phyloP scores from a whole-genome alignment of 306 rosid species.

The Malus sylvestris region DNA sequence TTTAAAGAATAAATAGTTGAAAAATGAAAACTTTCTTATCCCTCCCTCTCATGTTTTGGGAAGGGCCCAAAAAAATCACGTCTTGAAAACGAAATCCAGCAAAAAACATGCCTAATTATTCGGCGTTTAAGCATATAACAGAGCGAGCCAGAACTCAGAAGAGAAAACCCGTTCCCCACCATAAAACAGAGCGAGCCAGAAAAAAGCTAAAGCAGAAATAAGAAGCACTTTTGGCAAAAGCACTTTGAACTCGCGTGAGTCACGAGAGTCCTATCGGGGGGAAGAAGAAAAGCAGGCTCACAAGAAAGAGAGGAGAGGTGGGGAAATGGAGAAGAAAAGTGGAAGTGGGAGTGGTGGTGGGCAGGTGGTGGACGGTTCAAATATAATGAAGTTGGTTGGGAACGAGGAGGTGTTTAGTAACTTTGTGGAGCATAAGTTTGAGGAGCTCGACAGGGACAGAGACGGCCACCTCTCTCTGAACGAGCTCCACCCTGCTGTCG shows the following conservation, averaged over 20 bases:
- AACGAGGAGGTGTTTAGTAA: slow-evolving; percentile 61
- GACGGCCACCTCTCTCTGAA: slow-evolving; percentile 82
- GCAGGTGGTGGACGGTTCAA: slow-evolving; percentile 85
- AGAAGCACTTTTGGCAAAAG: not conserved
- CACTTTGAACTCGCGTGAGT: slow-evolving; percentile 26
- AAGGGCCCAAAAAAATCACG: not conserved
- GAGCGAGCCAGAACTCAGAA: not conserved
- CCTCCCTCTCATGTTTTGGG: not conserved
- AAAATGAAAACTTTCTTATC: not conserved
- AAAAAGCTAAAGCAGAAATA: not conserved
- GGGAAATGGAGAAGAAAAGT: slow-evolving; percentile 34
- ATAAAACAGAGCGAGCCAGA: not conserved
- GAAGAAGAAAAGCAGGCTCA: slow-evolving; percentile 22
- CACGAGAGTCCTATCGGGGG: slow-evolving; percentile 35
- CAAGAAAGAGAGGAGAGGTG: slow-evolving; percentile 23
- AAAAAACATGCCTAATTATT: not conserved
- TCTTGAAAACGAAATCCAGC: slow-evolving; percentile 7
- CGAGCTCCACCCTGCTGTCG: slow-evolving; percentile 92
- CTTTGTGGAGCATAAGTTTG: slow-evolving; percentile 79
- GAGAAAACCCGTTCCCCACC: not conserved
- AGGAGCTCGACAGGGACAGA: slow-evolving; percentile 67
- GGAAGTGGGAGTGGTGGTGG: slow-evolving; percentile 34
- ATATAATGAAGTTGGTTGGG: slow-evolving; percentile 90
- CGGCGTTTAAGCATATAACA: no score
- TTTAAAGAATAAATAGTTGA: not conserved